Conservation (phyloP, 345 rosid genomes). For the Salix koriyanagi region DNA sequence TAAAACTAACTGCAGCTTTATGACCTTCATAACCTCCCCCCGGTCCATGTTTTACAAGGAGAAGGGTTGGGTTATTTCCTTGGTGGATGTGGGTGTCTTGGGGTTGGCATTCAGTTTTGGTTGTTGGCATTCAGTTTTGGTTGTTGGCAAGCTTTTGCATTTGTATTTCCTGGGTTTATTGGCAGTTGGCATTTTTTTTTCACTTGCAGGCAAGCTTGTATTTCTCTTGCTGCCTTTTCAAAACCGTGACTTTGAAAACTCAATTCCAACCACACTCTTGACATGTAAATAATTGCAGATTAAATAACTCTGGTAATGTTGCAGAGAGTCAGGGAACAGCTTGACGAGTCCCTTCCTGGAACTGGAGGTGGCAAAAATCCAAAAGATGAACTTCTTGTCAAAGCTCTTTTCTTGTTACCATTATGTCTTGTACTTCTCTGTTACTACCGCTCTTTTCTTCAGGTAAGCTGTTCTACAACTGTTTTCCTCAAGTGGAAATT, state of each 20-base stretch:
- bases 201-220: no score
- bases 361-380: slow-evolving; percentile 85
- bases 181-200: neutral
- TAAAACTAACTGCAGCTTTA: neutral
- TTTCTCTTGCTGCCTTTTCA: no score
- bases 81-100: no score
- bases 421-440: slow-evolving; percentile 50
- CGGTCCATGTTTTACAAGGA: no score
- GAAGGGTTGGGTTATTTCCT: no score
- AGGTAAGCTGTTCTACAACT: slow-evolving; percentile 32
- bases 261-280: no score
- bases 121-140: no score
- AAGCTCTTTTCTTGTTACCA: slow-evolving; percentile 69
- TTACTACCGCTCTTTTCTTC: slow-evolving; percentile 43
- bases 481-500: neutral
- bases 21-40: neutral
- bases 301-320: slow-evolving; percentile 2
- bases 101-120: no score
- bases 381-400: slow-evolving; percentile 55
- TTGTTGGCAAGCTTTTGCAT: no score
- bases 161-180: neutral
- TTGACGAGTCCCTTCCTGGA: slow-evolving; percentile 86
- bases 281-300: no score
- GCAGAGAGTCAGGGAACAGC: slow-evolving; percentile 66
- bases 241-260: no score